Evolutionary conservation across 495 filamentous ascomycete species (phyloP).

Genomic region (Elaphomyces granulatus): DNA sequence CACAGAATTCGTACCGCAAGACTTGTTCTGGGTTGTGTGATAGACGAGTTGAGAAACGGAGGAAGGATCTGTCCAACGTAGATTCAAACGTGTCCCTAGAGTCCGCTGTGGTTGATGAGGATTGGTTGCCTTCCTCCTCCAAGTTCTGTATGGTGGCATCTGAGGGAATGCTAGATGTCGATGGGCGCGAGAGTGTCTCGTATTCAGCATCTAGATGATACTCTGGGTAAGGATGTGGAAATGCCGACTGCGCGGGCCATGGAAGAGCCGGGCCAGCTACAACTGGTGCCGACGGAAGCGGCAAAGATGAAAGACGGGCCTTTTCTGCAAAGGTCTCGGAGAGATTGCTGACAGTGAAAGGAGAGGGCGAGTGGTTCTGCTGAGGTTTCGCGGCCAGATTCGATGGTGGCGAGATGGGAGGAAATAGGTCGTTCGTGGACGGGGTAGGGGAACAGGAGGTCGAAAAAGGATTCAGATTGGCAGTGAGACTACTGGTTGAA

Average conservation of each 20-base stretch:
- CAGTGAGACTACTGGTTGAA: conserved; percentile 13
- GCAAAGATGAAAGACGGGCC: conserved; percentile 37
- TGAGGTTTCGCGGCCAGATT: conserved; percentile 23
- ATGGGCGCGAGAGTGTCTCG: conserved; percentile 53
- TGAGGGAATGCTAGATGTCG: conserved; percentile 27
- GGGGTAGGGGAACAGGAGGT: conserved; percentile 15
- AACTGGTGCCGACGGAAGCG: conserved; percentile 25
- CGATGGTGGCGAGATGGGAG: conserved; percentile 23
- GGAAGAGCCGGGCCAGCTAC: conserved; percentile 31
- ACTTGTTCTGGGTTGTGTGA: conserved; percentile 89
- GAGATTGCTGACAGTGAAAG: conserved; percentile 33
- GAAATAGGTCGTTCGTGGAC: conserved; percentile 28
- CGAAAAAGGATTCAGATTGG: conserved; percentile 37
- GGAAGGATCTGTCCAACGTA: conserved; percentile 73
- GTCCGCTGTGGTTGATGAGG: conserved; percentile 39
- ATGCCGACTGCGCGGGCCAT: conserved; percentile 54
- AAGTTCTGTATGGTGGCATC: conserved; percentile 44
- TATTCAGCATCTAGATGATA: conserved; percentile 87
- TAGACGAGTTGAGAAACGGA: conserved; percentile 73
- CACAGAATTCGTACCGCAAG: conserved; percentile 80
- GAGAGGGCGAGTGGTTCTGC: conserved; percentile 6
- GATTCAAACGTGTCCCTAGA: conserved; percentile 76
- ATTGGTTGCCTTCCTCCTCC: conserved; percentile 31
- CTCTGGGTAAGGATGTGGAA: conserved; percentile 55
- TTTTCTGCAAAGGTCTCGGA: conserved; percentile 63